Base-by-base conservation (phyloP, 2,329 filamentous ascomycete genomes). In the Neofusicoccum sp. region DNA sequence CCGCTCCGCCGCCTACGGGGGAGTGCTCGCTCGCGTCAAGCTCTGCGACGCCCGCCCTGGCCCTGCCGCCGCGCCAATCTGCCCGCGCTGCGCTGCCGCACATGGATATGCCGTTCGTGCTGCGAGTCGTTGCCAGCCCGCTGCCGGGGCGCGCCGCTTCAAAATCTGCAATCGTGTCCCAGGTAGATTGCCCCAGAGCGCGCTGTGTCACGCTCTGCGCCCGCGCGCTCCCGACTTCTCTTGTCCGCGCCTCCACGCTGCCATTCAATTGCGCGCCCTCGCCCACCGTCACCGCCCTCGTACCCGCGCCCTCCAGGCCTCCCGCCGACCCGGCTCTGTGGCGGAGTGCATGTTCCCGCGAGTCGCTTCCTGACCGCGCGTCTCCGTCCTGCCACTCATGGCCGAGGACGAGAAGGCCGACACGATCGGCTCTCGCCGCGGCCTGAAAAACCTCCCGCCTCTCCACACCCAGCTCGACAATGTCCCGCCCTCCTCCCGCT, bases 401-500 rank as follows among this genome's bases (percentile, higher is more conserved):
- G 60, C 66, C 60, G 56, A 66, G 38, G 65, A 69, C 58, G 67
- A 69, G 44, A 68, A 65, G 28, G 61, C 63, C 30, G 34, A 63
- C 24, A 65, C 54, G 45, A 51, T 63, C 49, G 64, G 61, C 60
- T 56, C 64, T 20, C 60, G 62, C 58, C 64, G 62, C 61, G 68
- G 62, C 61, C 56, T 66, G 63, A 70, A 67, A 61, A 69, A 63
- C 58, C 64, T 67, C 40, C 45, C 65, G 14, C 61, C 63, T 33
- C 61, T 63, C 53, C 61, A 64, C 12, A 63, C 63, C 12, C 45
- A 56, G 28, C 16, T 61, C 44, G 43, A 57, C 34, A 56, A 67
- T 51, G 62, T 59, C 26, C 62, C 68, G 43, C 66, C 67, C 7
- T 67, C 66, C 14, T 74, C 70, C 54, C 70, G 72, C 69, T 75